Base-by-base conservation (phyloP, 352 stramenopile genomes). In the Phytophthora sojae region DNA sequence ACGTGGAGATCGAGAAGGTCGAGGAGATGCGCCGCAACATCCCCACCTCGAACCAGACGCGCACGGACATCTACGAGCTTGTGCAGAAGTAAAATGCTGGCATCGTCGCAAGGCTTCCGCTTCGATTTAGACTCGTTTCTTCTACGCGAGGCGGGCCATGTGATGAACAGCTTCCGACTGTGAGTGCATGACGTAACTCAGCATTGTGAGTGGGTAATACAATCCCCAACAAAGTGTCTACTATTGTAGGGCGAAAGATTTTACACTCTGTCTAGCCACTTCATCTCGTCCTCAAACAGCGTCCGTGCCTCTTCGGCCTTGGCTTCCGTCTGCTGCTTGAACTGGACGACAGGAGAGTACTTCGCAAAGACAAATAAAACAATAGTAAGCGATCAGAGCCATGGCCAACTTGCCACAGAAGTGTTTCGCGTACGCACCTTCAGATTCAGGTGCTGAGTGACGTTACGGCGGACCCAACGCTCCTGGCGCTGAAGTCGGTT, bases 21-120 rank as follows among this genome's bases (percentile, higher is more conserved):
- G 85, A 97, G 29, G 92, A 99, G 75, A 97, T 99, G 85, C 92
- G 98, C 61, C 89, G 81, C 62, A 98, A 97, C 69, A 99, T 99
- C 71, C 97, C 97, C 26, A 99, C 97, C 23, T 84, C 83, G n/a
- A 79, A 85, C 53, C 98, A 99, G 83, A 96, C 94, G 65, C 89
- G 98, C 66, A 76, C 77, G 17, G 98, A 99, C 83, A 73, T 99
- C 49, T 99, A 99, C 81, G 81, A 95, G 51, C 80, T 97, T 39
- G 74, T 94, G 49, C 76, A 93, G 66, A 96, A 96, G 79, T 90
- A 91, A 80, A 55, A 57, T 25, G 37, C 42, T 45, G 26, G 44
- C 35, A 21, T 39, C 30, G 32, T 51, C 30, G 39, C 35, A 63
- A 51, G n/a, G 25, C 17, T 63, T 45, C 29, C 44, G 23, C 58